phyloP scores from a whole-genome alignment of 352 stramenopile genomes.

The Thraustotheca clavata region DNA sequence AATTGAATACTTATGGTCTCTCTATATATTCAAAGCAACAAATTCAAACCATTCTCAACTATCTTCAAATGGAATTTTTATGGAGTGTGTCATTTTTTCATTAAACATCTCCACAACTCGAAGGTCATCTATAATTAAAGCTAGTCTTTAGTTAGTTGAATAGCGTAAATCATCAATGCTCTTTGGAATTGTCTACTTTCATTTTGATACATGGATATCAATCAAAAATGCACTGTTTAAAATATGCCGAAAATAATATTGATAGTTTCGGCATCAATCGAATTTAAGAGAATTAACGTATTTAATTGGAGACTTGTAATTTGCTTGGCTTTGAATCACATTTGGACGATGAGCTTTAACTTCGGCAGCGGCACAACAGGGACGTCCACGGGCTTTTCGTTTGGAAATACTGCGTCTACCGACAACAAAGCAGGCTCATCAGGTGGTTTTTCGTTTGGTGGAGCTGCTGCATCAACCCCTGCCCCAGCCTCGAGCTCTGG shows the following conservation, averaged over 20 bases:
- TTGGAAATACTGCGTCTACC: constrained; percentile 19
- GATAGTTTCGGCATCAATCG: background rate
- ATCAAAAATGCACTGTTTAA: too few species aligned
- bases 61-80: too few species aligned
- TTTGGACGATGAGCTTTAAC: constrained; percentile 11
- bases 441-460: constrained; percentile 19
- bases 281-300: background rate
- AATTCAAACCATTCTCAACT: too few species aligned
- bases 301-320: background rate
- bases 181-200: too few species aligned
- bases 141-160: too few species aligned
- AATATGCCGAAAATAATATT: too few species aligned
- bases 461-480: background rate
- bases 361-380: background rate
- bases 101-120: too few species aligned
- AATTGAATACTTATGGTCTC: background rate
- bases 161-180: too few species aligned
- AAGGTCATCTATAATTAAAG: too few species aligned
- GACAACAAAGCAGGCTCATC: background rate
- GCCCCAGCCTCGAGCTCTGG: background rate
- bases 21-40: too few species aligned
- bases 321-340: constrained; percentile 13
- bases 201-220: too few species aligned
- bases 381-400: constrained; percentile 23
- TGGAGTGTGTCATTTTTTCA: too few species aligned